Evolutionary conservation across 495 filamentous ascomycete species (phyloP).

Genomic region (Aspergillus funiculosus): DNA sequence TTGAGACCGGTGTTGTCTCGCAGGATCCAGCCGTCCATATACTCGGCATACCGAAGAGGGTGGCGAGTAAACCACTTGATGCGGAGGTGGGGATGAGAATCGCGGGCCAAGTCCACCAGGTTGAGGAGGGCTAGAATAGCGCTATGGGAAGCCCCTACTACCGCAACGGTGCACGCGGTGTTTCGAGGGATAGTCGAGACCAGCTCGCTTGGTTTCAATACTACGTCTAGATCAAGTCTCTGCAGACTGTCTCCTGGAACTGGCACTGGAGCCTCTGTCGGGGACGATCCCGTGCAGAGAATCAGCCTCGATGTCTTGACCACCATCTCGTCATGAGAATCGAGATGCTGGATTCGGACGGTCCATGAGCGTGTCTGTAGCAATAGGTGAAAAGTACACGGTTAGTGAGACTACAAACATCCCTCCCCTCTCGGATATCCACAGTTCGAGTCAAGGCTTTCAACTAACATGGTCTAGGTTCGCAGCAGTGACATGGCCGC

Average conservation of each 20-base stretch:
- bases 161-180: slow-evolving; percentile 39
- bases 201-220: slow-evolving; percentile 51
- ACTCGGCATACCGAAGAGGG: slow-evolving; percentile 54
- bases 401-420: slow-evolving; percentile 12
- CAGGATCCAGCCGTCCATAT: slow-evolving; percentile 56
- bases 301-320: slow-evolving; percentile 41
- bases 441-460: not conserved
- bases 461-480: slow-evolving; percentile 30
- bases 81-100: slow-evolving; percentile 46
- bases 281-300: slow-evolving; percentile 54
- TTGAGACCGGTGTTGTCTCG: slow-evolving; percentile 61
- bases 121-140: slow-evolving; percentile 58
- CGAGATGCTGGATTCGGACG: slow-evolving; percentile 32
- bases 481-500: slow-evolving; percentile 39
- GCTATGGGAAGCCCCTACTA: slow-evolving; percentile 57
- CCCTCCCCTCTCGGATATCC: not conserved
- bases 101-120: slow-evolving; percentile 45
- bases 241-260: slow-evolving; percentile 26
- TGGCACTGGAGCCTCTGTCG: slow-evolving; percentile 40
- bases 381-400: not conserved
- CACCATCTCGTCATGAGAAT: slow-evolving; percentile 28
- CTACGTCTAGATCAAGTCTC: slow-evolving; percentile 49
- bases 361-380: slow-evolving; percentile 38
- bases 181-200: slow-evolving; percentile 32
- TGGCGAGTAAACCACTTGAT: slow-evolving; percentile 59